Percentiles rank a stretch among this genome's conserved stretches.
phyloP scores from a whole-genome alignment of 1,284 basidiomycete species.

The Leccinum huronense region DNA sequence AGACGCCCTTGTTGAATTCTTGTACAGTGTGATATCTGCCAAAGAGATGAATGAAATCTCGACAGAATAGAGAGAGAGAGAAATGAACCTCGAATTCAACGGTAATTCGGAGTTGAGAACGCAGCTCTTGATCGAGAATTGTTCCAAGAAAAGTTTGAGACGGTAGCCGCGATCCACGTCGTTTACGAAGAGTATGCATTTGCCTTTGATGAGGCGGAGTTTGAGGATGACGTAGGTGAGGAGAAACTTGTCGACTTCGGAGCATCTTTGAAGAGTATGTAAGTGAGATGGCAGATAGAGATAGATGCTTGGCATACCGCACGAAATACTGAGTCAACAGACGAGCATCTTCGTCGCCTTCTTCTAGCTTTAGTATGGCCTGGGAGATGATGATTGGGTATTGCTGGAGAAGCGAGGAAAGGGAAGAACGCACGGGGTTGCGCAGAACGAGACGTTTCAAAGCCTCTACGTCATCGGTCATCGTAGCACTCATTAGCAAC shows the following conservation, averaged over 20 bases:
- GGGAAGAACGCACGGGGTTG: slow-evolving; percentile 67
- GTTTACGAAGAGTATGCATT: slow-evolving; percentile 97
- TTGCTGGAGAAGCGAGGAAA: not conserved
- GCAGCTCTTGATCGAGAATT: slow-evolving; percentile 95
- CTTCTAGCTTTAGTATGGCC: slow-evolving; percentile 85
- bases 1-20: slow-evolving; percentile 98
- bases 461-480: slow-evolving; percentile 93
- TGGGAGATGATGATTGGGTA: slow-evolving; percentile 37
- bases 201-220: slow-evolving; percentile 92
- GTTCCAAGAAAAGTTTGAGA: slow-evolving; percentile 95
- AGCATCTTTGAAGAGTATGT: slow-evolving; percentile 52
- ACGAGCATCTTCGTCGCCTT: slow-evolving; percentile 76
- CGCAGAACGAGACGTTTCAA: slow-evolving; percentile 87
- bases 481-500: slow-evolving; percentile 96
- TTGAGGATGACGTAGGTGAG: slow-evolving; percentile 94
- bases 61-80: not conserved
- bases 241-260: slow-evolving; percentile 95
- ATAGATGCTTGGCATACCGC: slow-evolving; percentile 42
- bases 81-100: slow-evolving; percentile 75
- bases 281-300: not conserved
- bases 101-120: slow-evolving; percentile 97
- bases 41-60: slow-evolving; percentile 8
- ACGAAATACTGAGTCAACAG: slow-evolving; percentile 87
- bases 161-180: slow-evolving; percentile 94
- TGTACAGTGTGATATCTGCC: slow-evolving; percentile 93